Evolutionary conservation across 768 basidiomycete genomes (phyloP).

Genomic region (Naganishia friedmannii): DNA sequence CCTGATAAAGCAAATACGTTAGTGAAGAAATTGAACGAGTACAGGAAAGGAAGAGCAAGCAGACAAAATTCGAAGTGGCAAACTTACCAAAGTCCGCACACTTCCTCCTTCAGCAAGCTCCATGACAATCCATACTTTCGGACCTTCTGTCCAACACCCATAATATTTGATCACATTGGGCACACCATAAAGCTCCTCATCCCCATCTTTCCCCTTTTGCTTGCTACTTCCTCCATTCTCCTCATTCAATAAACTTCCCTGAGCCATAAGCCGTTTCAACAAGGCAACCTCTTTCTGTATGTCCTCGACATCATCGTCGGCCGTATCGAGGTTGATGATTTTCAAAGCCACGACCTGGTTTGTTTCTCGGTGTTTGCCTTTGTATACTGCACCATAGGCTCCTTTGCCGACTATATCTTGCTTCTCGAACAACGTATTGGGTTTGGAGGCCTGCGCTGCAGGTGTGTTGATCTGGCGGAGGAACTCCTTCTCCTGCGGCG

Average conservation of each 20-base stretch:
- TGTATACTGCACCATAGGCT: slow-evolving; percentile 93
- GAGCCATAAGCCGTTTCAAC: slow-evolving; percentile 67
- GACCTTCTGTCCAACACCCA: slow-evolving; percentile 92
- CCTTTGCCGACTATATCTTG: slow-evolving; percentile 93
- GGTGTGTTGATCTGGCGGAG: slow-evolving; percentile 27
- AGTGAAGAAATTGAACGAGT: not conserved
- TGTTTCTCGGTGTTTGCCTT: slow-evolving; percentile 75
- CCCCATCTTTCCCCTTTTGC: slow-evolving; percentile 27
- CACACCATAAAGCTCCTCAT: slow-evolving; percentile 58
- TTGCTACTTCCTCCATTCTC: slow-evolving; percentile 28
- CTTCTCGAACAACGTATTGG: slow-evolving; percentile 52
- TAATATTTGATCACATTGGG: slow-evolving; percentile 90
- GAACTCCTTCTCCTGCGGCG: slow-evolving; percentile 26
- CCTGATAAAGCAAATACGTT: slow-evolving; percentile 50
- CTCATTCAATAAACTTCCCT: slow-evolving; percentile 29
- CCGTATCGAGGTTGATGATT: slow-evolving; percentile 95
- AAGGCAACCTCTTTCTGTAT: slow-evolving; percentile 95
- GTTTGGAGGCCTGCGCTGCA: slow-evolving; percentile 25
- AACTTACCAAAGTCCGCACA: slow-evolving; percentile 67
- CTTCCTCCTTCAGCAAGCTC: slow-evolving; percentile 94
- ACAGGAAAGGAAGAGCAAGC: not conserved
- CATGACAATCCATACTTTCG: slow-evolving; percentile 98
- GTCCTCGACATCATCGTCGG: slow-evolving; percentile 92
- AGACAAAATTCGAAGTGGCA: not conserved
- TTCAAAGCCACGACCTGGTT: slow-evolving; percentile 93